Percentiles rank a stretch among this genome's conserved stretches.
These are phyloP conservation scores for Cardamine chenopodiifolia DNA, from an alignment of 345 rosid species.

Conservation along the genomic window DNA sequence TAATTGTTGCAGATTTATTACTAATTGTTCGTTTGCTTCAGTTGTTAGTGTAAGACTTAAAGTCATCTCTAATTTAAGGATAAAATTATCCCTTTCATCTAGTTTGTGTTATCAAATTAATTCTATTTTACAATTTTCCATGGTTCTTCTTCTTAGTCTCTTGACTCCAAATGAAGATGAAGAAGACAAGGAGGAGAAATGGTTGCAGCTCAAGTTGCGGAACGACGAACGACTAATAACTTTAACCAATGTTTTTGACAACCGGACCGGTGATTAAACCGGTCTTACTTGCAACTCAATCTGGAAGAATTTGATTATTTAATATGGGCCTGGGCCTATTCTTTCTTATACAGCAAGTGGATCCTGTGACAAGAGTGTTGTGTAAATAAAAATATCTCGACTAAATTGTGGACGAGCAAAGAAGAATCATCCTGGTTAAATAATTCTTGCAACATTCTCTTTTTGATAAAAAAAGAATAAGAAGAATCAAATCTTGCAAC, in stretches of 20 bases:
- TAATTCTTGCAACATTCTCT: too few relatives aligned
- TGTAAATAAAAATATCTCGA: not conserved
- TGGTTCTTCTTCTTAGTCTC: not conserved
- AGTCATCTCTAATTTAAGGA: too few relatives aligned
- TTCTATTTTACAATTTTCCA: slow-evolving; percentile 3
- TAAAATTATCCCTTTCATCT: too few relatives aligned
- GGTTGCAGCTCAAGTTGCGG: not conserved
- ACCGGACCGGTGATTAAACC: slow-evolving; percentile 6
- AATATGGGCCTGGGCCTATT: not conserved
- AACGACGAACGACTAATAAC: slow-evolving; percentile 7
- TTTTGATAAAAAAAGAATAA: too few relatives aligned
- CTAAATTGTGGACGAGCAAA: not conserved
- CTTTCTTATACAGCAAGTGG: not conserved
- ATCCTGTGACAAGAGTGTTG: not conserved
- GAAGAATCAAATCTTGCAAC: not conserved
- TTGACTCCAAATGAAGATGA: not conserved
- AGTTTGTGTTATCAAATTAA: too few relatives aligned
- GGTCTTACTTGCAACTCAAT: not conserved
- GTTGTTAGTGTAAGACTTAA: too few relatives aligned
- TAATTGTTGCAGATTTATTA: too few relatives aligned
- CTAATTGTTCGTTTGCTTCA: too few relatives aligned
- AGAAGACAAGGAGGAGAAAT: not conserved
- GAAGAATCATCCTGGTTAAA: not conserved
- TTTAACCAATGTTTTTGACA: not conserved
- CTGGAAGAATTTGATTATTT: not conserved